Evolutionary conservation across 1,284 basidiomycete species (phyloP).

Genomic region (Heterobasidion irregulare): DNA sequence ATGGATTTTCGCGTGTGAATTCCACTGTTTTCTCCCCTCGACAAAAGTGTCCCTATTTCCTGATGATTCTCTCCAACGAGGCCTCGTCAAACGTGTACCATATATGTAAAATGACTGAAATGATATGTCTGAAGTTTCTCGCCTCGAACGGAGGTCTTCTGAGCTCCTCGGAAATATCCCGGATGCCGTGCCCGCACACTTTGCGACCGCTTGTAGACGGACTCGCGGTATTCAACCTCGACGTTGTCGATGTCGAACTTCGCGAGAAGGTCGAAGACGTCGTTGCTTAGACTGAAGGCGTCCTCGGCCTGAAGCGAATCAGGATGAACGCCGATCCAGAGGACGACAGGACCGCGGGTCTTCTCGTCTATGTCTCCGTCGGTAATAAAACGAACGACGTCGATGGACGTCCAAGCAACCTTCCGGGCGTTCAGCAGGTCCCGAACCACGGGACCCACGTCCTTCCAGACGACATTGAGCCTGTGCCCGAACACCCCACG

Average conservation of each 20-base stretch:
- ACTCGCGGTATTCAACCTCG: conserved; percentile 29
- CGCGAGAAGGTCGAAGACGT: conserved; percentile 7
- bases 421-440: neutral
- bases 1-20: too few species aligned
- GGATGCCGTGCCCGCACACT: too few species aligned
- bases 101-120: too few species aligned
- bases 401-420: too few species aligned
- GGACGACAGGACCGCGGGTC: conserved; percentile 2
- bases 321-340: conserved; percentile 31
- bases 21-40: too few species aligned
- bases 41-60: too few species aligned
- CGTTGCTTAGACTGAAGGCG: conserved; percentile 21
- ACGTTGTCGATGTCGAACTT: conserved; percentile 17
- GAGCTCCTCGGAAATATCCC: too few species aligned
- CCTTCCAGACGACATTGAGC: neutral
- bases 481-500: neutral
- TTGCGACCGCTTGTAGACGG: conserved; percentile 11
- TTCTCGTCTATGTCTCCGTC: conserved; percentile 13
- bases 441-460: neutral
- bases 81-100: too few species aligned
- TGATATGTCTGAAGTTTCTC: too few species aligned
- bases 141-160: too few species aligned
- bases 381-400: too few species aligned
- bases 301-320: conserved; percentile 21
- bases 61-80: too few species aligned